Evolutionary conservation across 2,329 filamentous ascomycete genomes (phyloP).

Genomic region (Exophiala lecanii-corni): DNA sequence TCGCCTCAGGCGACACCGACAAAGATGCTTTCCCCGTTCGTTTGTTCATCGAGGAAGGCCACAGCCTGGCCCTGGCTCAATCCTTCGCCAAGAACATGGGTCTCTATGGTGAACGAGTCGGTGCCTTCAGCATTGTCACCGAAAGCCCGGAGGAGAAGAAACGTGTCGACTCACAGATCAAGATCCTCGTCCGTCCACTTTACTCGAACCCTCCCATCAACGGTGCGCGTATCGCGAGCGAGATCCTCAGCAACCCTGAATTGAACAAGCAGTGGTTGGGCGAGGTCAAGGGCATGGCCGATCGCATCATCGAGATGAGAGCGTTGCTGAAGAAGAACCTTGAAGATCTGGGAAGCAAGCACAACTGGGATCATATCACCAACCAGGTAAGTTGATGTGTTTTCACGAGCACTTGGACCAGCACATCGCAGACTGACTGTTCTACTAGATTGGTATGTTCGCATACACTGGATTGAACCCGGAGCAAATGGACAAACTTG

Average conservation of each 20-base stretch:
- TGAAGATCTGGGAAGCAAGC: slow-evolving; percentile 88
- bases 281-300: slow-evolving; percentile 98
- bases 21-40: slow-evolving; percentile 90
- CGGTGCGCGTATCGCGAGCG: slow-evolving; percentile 86
- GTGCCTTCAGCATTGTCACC: slow-evolving; percentile 90
- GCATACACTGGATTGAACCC: slow-evolving; percentile 91
- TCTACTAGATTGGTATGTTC: slow-evolving; percentile 85
- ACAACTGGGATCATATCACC: slow-evolving; percentile 99
- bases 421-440: no score
- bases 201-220: slow-evolving; percentile 99
- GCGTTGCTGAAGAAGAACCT: slow-evolving; percentile 90
- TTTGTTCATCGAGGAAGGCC: slow-evolving; percentile 88
- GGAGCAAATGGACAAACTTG: slow-evolving; percentile 85
- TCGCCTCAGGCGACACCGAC: slow-evolving; percentile 87
- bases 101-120: slow-evolving; percentile 67
- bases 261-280: slow-evolving; percentile 92
- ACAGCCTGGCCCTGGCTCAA: slow-evolving; percentile 82
- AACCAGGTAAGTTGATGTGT: slow-evolving; percentile 54
- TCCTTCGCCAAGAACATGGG: slow-evolving; percentile 85
- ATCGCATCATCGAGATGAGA: slow-evolving; percentile 98
- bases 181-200: slow-evolving; percentile 92
- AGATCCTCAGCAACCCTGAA: slow-evolving; percentile 79
- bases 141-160: slow-evolving; percentile 85
- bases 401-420: no score
- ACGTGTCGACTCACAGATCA: slow-evolving; percentile 94